Evolutionary conservation across 2,329 filamentous ascomycete genomes (phyloP), one percentile per base, ranked within the genome.

Genomic region (Didymella keratinophila): DNA sequence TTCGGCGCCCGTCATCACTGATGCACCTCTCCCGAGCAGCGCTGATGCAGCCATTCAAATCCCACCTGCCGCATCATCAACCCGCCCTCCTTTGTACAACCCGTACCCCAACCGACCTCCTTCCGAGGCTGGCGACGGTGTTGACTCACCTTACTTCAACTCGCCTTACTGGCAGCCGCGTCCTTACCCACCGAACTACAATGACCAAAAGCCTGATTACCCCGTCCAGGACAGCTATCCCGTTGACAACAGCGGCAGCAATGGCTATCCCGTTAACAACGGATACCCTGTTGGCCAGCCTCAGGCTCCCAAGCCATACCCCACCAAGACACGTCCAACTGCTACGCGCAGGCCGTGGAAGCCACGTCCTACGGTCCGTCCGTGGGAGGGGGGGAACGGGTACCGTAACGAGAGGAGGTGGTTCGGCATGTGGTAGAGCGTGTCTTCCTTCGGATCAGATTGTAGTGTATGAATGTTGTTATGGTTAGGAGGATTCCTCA

Each of bases 111-210:
- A 37, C 27, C 56, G 47, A 11, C 45, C 46, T 14, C 60, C 56
- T 2, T 46, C 46, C n/a, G 55, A 50, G 43, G 58, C 49, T 2
- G 63, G 63, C n/a, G 63, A 65, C 41, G 60, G 63, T 16, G 63
- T 65, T 18, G 62, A 65, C 47, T 11, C 16, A n/a, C 60, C 60
- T 2, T 65, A 61, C 58, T 57, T 37, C 43, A 21, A 30, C 18
- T 28, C 36, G 30, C 8, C 43, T 28, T n/a, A 20, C 36, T 34
- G 21, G 43, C 36, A 30, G 30, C 43, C 37, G 1, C 50, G 50
- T 41, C 50, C 50, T 4, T 37, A 48, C 45, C 45, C 45, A 28
- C 28, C 37, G 9, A 51, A 51, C 39, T 30, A 30, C 6, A 27
- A 28, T 12, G 48, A 37, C 6, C 20, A 37, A n/a, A 43, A 18